Conservation (phyloP, 2,329 filamentous ascomycete genomes). For the Cercospora sp. region DNA sequence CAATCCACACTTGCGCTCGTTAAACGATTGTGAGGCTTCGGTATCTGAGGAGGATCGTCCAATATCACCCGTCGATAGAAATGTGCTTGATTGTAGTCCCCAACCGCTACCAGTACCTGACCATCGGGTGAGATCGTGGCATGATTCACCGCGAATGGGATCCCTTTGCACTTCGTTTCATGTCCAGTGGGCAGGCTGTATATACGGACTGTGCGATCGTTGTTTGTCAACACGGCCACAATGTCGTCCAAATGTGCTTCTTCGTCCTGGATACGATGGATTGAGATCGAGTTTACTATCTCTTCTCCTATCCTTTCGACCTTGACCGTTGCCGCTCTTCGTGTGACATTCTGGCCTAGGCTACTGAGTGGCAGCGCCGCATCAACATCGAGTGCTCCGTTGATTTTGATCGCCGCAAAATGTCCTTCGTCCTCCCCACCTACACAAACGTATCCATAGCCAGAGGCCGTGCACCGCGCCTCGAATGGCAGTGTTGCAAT, state of each 20-base stretch:
- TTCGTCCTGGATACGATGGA: slow-evolving; percentile 61
- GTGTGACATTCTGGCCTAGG: slow-evolving; percentile 18
- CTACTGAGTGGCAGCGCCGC: slow-evolving; percentile 56
- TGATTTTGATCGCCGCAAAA: slow-evolving; percentile 74
- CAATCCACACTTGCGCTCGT: slow-evolving; percentile 41
- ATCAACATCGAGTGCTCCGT: slow-evolving; percentile 54
- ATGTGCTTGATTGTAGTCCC: slow-evolving; percentile 83
- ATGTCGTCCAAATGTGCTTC: slow-evolving; percentile 49
- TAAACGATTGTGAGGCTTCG: slow-evolving; percentile 42
- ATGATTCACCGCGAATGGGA: slow-evolving; percentile 88
- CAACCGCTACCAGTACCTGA: slow-evolving; percentile 74
- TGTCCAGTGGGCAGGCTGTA: slow-evolving; percentile 71
- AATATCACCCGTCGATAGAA: slow-evolving; percentile 64
- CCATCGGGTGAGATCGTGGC: slow-evolving; percentile 92
- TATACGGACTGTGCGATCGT: slow-evolving; percentile 85
- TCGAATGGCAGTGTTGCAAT: slow-evolving; percentile 66
- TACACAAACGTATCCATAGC: slow-evolving; percentile 84
- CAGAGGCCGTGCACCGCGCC: slow-evolving; percentile 83
- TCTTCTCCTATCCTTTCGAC: slow-evolving; percentile 61
- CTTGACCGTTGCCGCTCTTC: slow-evolving; percentile 47
- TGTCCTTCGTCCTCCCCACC: slow-evolving; percentile 82
- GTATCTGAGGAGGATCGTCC: slow-evolving; percentile 39
- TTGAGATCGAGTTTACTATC: slow-evolving; percentile 67
- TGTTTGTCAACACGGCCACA: slow-evolving; percentile 80
- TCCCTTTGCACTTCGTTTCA: slow-evolving; percentile 67